Percentiles rank a stretch among this genome's conserved stretches.
Evolutionary conservation across 2,329 filamentous ascomycete species (phyloP).

Genomic region (Keithomyces neogunnii): DNA sequence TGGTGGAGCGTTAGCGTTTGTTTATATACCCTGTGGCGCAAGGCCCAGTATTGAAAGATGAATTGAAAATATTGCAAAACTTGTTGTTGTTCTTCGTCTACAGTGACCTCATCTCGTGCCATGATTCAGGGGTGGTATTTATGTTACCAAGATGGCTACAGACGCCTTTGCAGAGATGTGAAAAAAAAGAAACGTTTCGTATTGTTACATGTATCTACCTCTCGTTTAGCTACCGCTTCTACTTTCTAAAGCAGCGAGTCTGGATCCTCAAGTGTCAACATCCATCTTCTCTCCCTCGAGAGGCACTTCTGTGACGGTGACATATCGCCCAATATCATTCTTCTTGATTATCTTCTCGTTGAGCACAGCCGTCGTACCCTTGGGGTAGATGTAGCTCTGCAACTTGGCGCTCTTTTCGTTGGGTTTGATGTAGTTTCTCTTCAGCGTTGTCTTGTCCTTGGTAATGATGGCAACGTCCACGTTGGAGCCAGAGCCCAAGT

Average conservation of each 20-base stretch:
- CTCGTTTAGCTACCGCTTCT: neutral
- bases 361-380: slow-evolving; percentile 89
- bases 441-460: slow-evolving; percentile 83
- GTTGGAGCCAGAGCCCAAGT: slow-evolving; percentile 92
- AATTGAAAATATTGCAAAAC: neutral
- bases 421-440: slow-evolving; percentile 87
- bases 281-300: slow-evolving; percentile 64
- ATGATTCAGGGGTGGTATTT: neutral
- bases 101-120: neutral
- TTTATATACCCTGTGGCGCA: neutral
- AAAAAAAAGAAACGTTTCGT: neutral
- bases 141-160: neutral
- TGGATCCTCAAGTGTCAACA: slow-evolving; percentile 42
- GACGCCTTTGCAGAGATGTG: neutral
- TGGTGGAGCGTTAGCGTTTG: neutral
- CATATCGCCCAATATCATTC: slow-evolving; percentile 88
- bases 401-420: slow-evolving; percentile 89
- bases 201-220: slow-evolving; percentile 6
- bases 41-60: neutral
- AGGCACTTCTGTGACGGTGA: slow-evolving; percentile 80
- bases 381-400: slow-evolving; percentile 82
- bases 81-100: neutral
- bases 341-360: slow-evolving; percentile 95
- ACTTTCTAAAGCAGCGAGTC: neutral
- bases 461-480: slow-evolving; percentile 96